Evolutionary conservation across 257 asterid genomes (phyloP), one percentile per base, ranked within the genome.

Genomic region (Thymus quinquecostatus): DNA sequence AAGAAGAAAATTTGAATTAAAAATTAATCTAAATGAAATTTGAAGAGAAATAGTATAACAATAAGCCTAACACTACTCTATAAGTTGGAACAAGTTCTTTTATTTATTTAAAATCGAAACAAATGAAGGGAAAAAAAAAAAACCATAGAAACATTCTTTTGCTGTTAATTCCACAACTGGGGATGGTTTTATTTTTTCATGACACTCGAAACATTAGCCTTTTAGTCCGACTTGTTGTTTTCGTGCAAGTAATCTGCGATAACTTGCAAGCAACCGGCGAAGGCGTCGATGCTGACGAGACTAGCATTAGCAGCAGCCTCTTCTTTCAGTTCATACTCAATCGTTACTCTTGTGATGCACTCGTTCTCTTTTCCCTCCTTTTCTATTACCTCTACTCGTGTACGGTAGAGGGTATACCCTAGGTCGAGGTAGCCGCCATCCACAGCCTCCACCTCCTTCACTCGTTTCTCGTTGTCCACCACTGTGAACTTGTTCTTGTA

Each of bases 341-440:
- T 76, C 1, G 87, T 82, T 6, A 76, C 1, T 73, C 68, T 83
- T n/a, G 78, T 71, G 61, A 84, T 77, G 82, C 97, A 90, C 28
- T 79, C 73, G 8, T 48, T 68, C 41, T 47, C 33, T 5, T 13
- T 49, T 10, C 74, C 83, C 36, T 49, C 86, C 14, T 72, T 83
- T 10, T 86, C 88, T 5, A 77, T 51, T 53, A 91, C 66, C 72
- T 84, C 86, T 1, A 88, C 60, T 10, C 83, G 76, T 13, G 81
- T 68, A 6, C 84, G 83, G 29, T 55, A 86, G 4, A 76, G 72
- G 0, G 70, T 83, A 69, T 85, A 83, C 0, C 92, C 97, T 0
- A 81, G 40, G 56, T 84, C 82, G 10, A 91, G 80, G 68, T 40
- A 77, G 51, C 95, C 92, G 14, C 96, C 97, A 48, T 89, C 95